phyloP scores from a whole-genome alignment of 2,329 filamentous ascomycete species.

The Passalora sequoiae region DNA sequence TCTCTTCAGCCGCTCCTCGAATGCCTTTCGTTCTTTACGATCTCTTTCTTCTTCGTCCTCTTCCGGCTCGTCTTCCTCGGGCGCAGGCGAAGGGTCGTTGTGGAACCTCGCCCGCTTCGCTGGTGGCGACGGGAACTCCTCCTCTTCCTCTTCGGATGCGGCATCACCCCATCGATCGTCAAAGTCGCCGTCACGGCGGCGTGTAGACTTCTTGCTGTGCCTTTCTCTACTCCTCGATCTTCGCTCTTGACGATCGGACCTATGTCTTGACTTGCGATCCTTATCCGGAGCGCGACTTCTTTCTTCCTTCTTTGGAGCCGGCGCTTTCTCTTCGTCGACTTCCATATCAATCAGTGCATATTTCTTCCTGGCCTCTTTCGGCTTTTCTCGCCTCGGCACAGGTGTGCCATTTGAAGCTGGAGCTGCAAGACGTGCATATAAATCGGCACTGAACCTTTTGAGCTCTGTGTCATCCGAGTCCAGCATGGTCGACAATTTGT shows the following conservation, averaged over 20 bases:
- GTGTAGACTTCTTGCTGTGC: constrained; percentile 48
- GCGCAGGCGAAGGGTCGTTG: constrained; percentile 41
- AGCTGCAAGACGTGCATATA: constrained; percentile 37
- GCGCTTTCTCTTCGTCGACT: constrained; percentile 38
- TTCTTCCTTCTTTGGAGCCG: constrained; percentile 19
- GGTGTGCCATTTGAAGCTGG: constrained; percentile 23
- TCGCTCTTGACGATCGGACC: constrained; percentile 36
- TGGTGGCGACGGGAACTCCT: constrained; percentile 63
- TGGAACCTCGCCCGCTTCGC: constrained; percentile 67
- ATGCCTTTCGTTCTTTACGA: constrained; percentile 70
- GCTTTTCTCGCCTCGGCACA: constrained; percentile 19
- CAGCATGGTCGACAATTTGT: constrained; percentile 50
- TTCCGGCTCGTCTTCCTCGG: constrained; percentile 20
- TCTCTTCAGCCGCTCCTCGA: constrained; percentile 67
- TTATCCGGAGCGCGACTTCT: constrained; percentile 20
- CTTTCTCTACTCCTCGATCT: constrained; percentile 34
- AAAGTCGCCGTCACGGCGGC: constrained; percentile 54
- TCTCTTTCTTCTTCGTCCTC: constrained; percentile 52
- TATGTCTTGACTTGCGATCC: constrained; percentile 35
- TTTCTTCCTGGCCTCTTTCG: constrained; percentile 41
- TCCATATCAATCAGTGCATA: constrained; percentile 54
- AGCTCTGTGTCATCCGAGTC: constrained; percentile 46
- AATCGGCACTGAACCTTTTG: constrained; percentile 43
- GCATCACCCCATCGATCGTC: constrained; percentile 81
- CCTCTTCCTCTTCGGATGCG: constrained; percentile 51